Conservation (phyloP, 495 filamentous ascomycete species). For the Recurvomyces mirabilis region DNA sequence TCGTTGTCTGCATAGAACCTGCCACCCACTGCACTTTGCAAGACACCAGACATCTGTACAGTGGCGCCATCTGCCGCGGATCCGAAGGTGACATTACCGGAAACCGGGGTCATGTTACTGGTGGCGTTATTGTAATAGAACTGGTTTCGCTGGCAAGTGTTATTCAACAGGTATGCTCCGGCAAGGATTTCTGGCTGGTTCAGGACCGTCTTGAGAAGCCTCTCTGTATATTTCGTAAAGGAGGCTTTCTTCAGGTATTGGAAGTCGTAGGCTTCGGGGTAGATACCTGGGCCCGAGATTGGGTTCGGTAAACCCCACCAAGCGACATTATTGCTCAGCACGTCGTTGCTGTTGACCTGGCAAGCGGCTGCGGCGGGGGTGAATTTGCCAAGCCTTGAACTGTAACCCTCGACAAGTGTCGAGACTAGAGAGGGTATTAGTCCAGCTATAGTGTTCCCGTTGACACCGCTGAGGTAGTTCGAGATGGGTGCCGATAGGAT, state of each 20-base stretch:
- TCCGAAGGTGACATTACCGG: background rate
- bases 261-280: background rate
- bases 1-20: background rate
- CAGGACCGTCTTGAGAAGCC: background rate
- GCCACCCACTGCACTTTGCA: background rate
- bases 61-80: background rate
- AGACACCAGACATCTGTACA: background rate
- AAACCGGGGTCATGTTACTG: background rate
- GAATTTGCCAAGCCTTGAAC: background rate
- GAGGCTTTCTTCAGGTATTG: background rate
- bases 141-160: constrained; percentile 1
- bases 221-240: background rate
- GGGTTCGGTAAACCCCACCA: background rate
- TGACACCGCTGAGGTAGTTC: background rate
- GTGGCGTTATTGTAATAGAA: background rate
- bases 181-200: background rate
- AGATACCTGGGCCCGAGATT: background rate
- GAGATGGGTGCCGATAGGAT: background rate
- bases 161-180: background rate
- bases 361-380: background rate
- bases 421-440: background rate
- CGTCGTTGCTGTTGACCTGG: background rate
- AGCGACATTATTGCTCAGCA: background rate
- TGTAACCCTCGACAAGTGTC: background rate
- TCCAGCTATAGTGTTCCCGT: background rate